Evolutionary conservation across 306 rosid species (phyloP), one percentile per base, ranked within the genome.

Genomic region (Begonia masoniana): DNA sequence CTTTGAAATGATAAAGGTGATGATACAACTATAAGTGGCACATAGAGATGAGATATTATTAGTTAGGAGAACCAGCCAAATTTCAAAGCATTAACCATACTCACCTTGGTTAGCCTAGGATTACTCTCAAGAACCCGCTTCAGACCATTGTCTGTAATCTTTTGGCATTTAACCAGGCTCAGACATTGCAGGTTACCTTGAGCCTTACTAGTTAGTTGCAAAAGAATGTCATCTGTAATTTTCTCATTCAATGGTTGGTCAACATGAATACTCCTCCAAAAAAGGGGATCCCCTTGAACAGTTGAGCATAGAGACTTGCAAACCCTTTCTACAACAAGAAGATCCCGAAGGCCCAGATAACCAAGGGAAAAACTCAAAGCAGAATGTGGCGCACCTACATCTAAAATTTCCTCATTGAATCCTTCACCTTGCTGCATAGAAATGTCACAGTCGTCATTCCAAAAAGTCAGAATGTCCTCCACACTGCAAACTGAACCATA

Each of bases 81-180:
- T 23, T 15, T 13, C 23, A 23, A 52, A 46, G 12, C 15, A 16
- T 12, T 24, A 36, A 55, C 39, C 39, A 35, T 50, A 68, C 86
- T 74, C 19, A 92, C 96, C 91, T 76, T 86, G 63, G 64, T 68
- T 59, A 92, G 60, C 72, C 71, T 81, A 58, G 81, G 80, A 76
- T 86, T 92, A 58, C 60, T 73, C 72, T 79, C 80, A 68, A 86
- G 86, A 69, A 92, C 87, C 8, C 76, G 73, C 75, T 60, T 86
- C 52, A 92, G 68, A 63, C 93, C 86, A 63, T 83, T 83, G 53
- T 92, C 96, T 15, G 99, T 92, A 54, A 92, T 86, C 79, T 74
- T 77, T 9, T 75, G 58, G 70, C 99, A 92, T 64, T 79, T 86
- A 58, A 79, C 83, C 49, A 92, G 75, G 70, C 81, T 92, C 92